Evolutionary conservation across 2,329 filamentous ascomycete genomes (phyloP).

Genomic region (Aspergillus vadensis): DNA sequence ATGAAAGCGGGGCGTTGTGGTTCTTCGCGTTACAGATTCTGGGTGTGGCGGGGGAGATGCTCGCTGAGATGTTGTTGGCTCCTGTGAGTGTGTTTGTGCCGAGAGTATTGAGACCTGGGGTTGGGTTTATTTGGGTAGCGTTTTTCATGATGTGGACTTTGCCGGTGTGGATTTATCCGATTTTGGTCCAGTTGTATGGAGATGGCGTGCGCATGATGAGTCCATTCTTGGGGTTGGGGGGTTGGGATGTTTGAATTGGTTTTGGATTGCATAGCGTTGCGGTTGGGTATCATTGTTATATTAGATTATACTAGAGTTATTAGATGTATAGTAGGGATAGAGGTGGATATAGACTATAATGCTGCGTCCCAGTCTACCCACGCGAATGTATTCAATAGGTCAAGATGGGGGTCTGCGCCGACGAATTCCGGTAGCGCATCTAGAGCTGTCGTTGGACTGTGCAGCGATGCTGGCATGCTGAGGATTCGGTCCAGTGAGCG

Average conservation of each 20-base stretch:
- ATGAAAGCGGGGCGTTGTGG: slow-evolving; percentile 16
- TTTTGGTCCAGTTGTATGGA: slow-evolving; percentile 15
- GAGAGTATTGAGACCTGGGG: background rate
- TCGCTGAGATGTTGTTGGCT: background rate
- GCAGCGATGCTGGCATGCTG: background rate
- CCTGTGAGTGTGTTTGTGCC: background rate
- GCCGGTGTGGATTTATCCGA: slow-evolving; percentile 25
- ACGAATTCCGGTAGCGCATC: background rate
- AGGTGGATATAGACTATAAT: background rate
- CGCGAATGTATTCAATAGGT: slow-evolving; percentile 4
- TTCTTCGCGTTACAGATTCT: slow-evolving; percentile 25
- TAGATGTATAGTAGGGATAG: background rate
- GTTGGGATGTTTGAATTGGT: background rate
- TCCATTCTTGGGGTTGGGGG: slow-evolving; percentile 17
- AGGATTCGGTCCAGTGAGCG: slow-evolving; percentile 9
- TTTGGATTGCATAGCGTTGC: background rate
- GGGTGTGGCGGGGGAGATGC: slow-evolving; percentile 13
- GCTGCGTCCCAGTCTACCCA: slow-evolving; percentile 9
- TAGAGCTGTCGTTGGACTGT: background rate
- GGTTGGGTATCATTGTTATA: background rate
- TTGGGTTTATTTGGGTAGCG: slow-evolving; percentile 23
- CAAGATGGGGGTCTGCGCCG: slow-evolving; percentile 1
- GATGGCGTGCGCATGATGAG: slow-evolving; percentile 20
- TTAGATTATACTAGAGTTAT: background rate
- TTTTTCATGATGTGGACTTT: slow-evolving; percentile 19